These are phyloP conservation scores for Pichiaceae sp. DNA, from an alignment of 1,139 yeast genomes.

Conservation along the genomic window DNA sequence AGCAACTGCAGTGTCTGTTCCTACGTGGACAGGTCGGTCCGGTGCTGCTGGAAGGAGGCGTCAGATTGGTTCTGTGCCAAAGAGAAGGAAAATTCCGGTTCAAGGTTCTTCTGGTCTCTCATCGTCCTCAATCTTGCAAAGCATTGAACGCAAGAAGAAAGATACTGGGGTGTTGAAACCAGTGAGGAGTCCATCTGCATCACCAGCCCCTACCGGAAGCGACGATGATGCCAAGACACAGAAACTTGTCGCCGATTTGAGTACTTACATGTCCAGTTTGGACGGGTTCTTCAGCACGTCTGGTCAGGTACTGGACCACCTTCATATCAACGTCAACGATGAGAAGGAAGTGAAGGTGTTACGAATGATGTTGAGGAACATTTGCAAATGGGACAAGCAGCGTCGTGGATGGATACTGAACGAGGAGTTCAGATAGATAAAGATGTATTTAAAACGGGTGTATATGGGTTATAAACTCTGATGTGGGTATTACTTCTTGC, in stretches of 20 bases:
- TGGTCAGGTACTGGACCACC: conserved; percentile 43
- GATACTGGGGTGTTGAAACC: conserved; percentile 4
- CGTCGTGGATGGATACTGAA: conserved; percentile 60
- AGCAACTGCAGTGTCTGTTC: conserved; percentile 65
- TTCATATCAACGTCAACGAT: conserved; percentile 38
- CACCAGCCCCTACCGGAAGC: not conserved
- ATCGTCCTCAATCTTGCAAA: conserved; percentile 28
- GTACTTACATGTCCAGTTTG: conserved; percentile 26
- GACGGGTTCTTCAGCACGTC: conserved; percentile 45
- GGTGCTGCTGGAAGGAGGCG: conserved; percentile 63
- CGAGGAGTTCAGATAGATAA: conserved; percentile 35
- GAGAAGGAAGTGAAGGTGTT: conserved; percentile 54
- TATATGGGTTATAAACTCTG: not conserved
- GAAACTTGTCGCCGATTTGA: conserved; percentile 20
- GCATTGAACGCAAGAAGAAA: conserved; percentile 22
- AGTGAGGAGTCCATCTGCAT: not conserved
- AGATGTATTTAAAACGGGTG: conserved; percentile 1
- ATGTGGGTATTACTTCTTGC: conserved; percentile 1
- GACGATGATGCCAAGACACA: conserved; percentile 12
- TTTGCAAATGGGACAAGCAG: conserved; percentile 59
- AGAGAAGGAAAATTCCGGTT: not conserved
- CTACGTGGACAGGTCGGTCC: conserved; percentile 94
- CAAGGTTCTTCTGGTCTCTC: conserved; percentile 6
- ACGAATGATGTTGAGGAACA: conserved; percentile 58
- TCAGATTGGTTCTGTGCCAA: not conserved